A percentile compares a stretch with the other conserved stretches of the same genome.
Evolutionary conservation across 202 grass and related monocot species (phyloP).

Genomic region (Schoenoplectus triqueter): DNA sequence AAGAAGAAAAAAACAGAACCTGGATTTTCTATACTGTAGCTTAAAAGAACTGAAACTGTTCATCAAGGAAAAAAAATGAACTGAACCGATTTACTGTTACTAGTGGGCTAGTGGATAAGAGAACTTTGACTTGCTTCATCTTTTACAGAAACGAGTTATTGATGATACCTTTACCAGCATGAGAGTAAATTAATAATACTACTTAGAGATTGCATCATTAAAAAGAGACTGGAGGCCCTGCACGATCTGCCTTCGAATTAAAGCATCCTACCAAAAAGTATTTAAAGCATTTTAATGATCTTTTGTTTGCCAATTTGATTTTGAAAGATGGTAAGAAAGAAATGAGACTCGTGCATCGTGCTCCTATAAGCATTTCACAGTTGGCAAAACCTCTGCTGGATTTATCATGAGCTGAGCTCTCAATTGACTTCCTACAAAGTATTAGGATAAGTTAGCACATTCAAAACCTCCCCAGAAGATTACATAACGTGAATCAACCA

Average conservation of each 20-base stretch:
- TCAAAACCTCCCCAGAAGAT: neutral
- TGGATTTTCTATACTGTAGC: no score
- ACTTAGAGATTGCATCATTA: slow-evolving; percentile 14
- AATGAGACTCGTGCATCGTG: neutral
- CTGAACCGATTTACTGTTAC: no score
- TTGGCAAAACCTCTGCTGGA: slow-evolving; percentile 11
- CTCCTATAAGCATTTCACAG: neutral
- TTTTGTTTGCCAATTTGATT: neutral
- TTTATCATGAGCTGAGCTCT: neutral
- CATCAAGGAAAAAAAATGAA: no score
- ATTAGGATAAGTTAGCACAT: neutral
- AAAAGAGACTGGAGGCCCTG: neutral
- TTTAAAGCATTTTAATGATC: neutral
- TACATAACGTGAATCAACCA: neutral
- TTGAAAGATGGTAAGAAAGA: neutral
- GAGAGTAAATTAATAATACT: slow-evolving; percentile 1
- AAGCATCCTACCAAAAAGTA: neutral
- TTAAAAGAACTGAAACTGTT: no score
- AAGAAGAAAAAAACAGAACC: no score
- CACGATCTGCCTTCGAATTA: neutral
- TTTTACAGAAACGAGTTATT: neutral
- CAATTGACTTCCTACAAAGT: neutral
- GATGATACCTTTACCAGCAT: slow-evolving; percentile 12
- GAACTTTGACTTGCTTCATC: neutral
- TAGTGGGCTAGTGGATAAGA: no score